Base-by-base conservation (phyloP, 495 filamentous ascomycete species). In the Aspergillus leporis region DNA sequence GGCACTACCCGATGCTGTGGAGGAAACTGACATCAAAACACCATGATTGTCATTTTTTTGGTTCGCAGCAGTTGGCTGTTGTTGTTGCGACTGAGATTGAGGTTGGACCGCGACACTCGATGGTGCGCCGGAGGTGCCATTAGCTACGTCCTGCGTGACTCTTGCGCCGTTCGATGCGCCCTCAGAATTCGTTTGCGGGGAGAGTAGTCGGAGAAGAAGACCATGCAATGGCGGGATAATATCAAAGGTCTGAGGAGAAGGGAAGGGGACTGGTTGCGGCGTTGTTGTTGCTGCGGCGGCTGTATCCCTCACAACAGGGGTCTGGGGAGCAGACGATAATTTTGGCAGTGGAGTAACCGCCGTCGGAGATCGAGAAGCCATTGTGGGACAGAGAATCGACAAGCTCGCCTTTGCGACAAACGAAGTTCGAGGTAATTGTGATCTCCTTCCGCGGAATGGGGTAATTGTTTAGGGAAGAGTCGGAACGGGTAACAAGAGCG, bases 141-240 rank as follows among this genome's bases (percentile, higher is more conserved):
- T 23, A n/a, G 61, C 60, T 55, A 53, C 70, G 48, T 67, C 70
- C 41, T 69, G 71, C 41, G 61, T 55, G 22, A 60, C 64, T 23
- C 60, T 63, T 31, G 55, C 41, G 18, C 47, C 62, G 59, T 59
- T 58, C 36, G 64, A 51, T 4, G 61, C 40, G 2, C 51, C 53
- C 2, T 55, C 62, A 18, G 21, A 21, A 38, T 53, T 68, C 19
- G 56, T 43, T 19, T 70, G 62, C 3, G 63, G 68, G 22, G 78
- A 73, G 56, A 89, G 83, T 34, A 97, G 83, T 41, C 87, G 89
- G 56, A 85, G 78, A 47, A 97, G 83, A 63, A 96, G 83, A 12
- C 85, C 81, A 69, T 90, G 85, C 49, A 97, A 82, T 50, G 91
- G 83, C 52, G 94, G 92, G 50, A 97, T 80, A 60, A 91, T 85